A percentile compares a stretch with the other conserved stretches of the same genome.
Evolutionary conservation across 306 rosid genomes (phyloP).

Genomic region (Hippophae rhamnoides): DNA sequence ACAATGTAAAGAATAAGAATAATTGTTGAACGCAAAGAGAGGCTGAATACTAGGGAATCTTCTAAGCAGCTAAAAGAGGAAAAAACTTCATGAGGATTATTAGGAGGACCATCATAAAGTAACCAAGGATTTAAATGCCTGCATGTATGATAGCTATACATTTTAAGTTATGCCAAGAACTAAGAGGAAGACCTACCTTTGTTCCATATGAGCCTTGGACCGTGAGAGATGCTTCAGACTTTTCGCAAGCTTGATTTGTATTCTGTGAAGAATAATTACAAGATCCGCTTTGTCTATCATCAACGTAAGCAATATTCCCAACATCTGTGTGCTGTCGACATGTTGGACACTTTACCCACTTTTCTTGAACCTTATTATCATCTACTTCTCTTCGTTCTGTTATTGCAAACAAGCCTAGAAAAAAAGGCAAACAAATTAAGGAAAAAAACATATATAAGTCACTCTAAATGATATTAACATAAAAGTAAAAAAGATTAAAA

Average conservation of each 20-base stretch:
- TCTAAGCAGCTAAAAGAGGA: no score
- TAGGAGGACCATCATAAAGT: no score
- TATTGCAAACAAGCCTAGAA: conserved; percentile 80
- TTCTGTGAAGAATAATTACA: conserved; percentile 33
- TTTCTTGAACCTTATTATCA: conserved; percentile 38
- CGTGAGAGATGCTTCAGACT: conserved; percentile 44
- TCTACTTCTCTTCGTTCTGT: conserved; percentile 46
- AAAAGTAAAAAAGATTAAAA: neutral
- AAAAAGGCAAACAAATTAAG: neutral
- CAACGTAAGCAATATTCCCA: conserved; percentile 81
- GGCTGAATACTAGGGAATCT: no score
- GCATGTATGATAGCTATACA: neutral
- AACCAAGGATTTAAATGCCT: no score
- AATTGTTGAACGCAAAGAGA: no score
- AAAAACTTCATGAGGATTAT: no score
- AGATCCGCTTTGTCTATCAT: conserved; percentile 50
- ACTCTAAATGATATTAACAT: neutral
- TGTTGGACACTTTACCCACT: conserved; percentile 94
- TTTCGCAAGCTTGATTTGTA: conserved; percentile 34
- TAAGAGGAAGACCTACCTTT: conserved; percentile 40
- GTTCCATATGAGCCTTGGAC: conserved; percentile 94
- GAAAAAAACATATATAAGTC: conserved; percentile 6
- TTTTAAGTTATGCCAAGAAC: neutral
- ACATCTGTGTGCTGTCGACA: conserved; percentile 85
- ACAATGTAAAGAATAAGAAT: no score